phyloP scores from a whole-genome alignment of 768 basidiomycete genomes.

The Imleria badia region DNA sequence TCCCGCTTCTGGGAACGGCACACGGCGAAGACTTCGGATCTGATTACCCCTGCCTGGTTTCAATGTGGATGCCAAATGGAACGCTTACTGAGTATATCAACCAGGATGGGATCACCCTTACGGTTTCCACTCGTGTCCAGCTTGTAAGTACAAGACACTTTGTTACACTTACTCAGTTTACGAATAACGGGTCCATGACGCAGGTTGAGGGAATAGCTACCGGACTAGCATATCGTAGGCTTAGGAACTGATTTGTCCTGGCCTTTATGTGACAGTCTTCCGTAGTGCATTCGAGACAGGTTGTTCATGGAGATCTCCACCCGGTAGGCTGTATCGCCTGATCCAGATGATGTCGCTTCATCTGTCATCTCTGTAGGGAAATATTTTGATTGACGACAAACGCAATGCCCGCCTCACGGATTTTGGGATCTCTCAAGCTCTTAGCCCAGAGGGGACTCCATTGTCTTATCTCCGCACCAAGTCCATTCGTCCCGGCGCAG shows the following conservation, averaged over 20 bases:
- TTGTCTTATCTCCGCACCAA: background rate
- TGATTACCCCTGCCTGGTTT: slow-evolving; percentile 4
- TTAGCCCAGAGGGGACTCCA: background rate
- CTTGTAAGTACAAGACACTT: background rate
- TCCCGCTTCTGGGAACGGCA: slow-evolving; percentile 4
- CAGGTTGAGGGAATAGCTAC: background rate
- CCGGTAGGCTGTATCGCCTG: background rate
- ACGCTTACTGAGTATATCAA: background rate
- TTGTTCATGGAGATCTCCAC: slow-evolving; percentile 10
- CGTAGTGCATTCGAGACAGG: background rate
- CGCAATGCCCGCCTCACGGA: slow-evolving; percentile 1
- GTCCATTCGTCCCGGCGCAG: background rate
- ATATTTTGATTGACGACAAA: background rate
- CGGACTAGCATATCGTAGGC: slow-evolving; percentile 2
- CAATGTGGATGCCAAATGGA: slow-evolving; percentile 9
- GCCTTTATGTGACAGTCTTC: background rate
- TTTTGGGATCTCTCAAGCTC: slow-evolving; percentile 3
- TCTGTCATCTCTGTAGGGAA: background rate
- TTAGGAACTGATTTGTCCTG: background rate
- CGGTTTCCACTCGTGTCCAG: background rate
- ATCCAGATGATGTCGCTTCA: background rate
- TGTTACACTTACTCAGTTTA: background rate
- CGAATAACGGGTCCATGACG: background rate
- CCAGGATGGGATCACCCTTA: background rate
- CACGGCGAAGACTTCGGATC: background rate